Base-by-base conservation (phyloP, 2,329 filamentous ascomycete species). In the Macrophomina tecta region DNA sequence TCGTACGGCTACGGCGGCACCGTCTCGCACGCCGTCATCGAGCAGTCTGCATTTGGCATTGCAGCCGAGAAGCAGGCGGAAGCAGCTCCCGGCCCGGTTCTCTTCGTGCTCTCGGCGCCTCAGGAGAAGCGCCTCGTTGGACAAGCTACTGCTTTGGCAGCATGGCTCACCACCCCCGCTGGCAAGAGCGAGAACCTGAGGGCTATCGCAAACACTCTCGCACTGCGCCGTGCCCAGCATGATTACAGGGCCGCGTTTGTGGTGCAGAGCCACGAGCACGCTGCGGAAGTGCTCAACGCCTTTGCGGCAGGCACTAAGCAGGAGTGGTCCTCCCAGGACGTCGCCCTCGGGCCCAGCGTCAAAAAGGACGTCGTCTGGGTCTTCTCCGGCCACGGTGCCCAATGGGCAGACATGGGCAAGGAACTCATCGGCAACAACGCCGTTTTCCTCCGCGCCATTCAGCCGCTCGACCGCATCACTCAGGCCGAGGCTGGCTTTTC, bases 1-100 rank as follows among this genome's bases (percentile, higher is more conserved):
- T 79, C 79, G 16, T 85, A 84, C 68, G 82, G 81, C 1, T 79
- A 79, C 56, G 79, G 80, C 5, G 81, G 80, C 4, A 77, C 81
- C 1, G 82, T 81, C 45, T 77, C 79, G 1, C 80, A 82, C 67
- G 76, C 76, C 0, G 78, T 84, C 36, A 58, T 84, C 32, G 81
- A 84, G 30, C 38, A 66, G 51, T 58, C 23, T 34, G 12, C 30
- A 12, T 28, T 16, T 12, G 28, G n/a, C 5, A 4, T 18, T 34
- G 73, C 72, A 67, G 76, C 74, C 2, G 77, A 77, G 61, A 76
- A 76, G 3, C 23, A 23, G 2, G 23, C 23, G 78, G 77, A 46
- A 74, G 5, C 6, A 5, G 5, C 1, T 28, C 5, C n/a, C 9
- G 45, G 34, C 1, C 66, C 62, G 34, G 46, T 51, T 2, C 58